Evolutionary conservation across 1,284 basidiomycete species (phyloP), one percentile per base, ranked within the genome.

Genomic region (Amylostereum areolatum): DNA sequence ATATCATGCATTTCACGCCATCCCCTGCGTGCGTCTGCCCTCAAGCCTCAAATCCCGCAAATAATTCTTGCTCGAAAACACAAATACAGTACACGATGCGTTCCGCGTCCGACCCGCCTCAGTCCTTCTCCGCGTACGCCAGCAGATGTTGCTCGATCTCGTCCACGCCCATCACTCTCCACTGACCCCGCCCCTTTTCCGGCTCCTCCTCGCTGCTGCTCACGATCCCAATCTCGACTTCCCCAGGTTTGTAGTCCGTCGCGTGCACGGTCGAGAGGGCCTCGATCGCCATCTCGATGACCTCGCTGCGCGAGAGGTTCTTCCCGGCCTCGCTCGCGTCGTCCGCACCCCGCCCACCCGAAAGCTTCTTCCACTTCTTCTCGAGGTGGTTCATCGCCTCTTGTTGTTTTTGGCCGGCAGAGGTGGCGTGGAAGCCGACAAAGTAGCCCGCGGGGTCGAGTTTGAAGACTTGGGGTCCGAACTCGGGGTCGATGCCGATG

Each of bases 401-500:
- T 60, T 97, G 95, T 64, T 99, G 96, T 64, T 99, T 99, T 68
- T 96, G 92, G 1, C 97, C 97, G 1, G 93, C 86, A 0, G 95
- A 85, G 2, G 96, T 97, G 24, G 96, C 97, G 59, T 97, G 93
- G 77, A 96, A 99, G 1, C 97, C 97, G 41, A 97, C 92, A 66
- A 94, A 99, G 74, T 97, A 98, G 3, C 97, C 97, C 1, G 97
- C 97, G 5, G 97, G 97, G 66, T 99, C 97, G 52, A 99, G 85
- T 71, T 97, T 97, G 80, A 97, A 99, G 60, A 90, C 82, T 69
- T 97, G 96, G 10, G 97, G 95, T 12, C 92, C 92, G 45, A 78
- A 77, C 65, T 97, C 93, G 25, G 85, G 77, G 67, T 99, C 97
- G 50, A 88, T 80, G 2, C 97, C 97, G 59, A 99, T 94, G 56